phyloP scores from a whole-genome alignment of 805 yeast genomes.

The Cyberlindnera japonica region DNA sequence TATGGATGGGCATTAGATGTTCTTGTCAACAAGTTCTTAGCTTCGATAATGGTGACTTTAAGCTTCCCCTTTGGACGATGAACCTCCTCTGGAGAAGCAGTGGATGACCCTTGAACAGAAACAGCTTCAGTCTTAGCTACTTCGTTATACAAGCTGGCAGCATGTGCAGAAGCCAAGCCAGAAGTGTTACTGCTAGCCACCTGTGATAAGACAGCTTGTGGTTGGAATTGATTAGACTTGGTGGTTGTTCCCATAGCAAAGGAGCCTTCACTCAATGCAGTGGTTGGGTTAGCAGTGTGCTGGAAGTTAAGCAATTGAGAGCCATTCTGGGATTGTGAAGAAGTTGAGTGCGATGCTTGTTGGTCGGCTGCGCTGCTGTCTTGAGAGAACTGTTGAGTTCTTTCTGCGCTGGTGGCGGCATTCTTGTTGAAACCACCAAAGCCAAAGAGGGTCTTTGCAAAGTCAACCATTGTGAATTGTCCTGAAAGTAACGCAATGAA shows the following conservation, averaged over 20 bases:
- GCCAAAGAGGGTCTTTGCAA: constrained; percentile 37
- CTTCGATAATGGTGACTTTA: constrained; percentile 77
- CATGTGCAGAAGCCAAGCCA: background rate
- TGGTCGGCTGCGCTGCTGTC: constrained; percentile 3
- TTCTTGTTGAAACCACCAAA: constrained; percentile 30
- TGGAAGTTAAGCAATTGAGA: constrained; percentile 37
- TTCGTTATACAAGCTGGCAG: background rate
- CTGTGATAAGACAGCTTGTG: constrained; percentile 33
- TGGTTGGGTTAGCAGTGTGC: constrained; percentile 58
- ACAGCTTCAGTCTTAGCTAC: background rate
- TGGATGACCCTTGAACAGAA: background rate
- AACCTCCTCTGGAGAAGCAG: constrained; percentile 13
- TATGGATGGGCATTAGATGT: constrained; percentile 66
- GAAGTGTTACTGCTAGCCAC: constrained; percentile 26
- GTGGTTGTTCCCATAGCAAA: constrained; percentile 69
- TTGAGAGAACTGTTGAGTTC: constrained; percentile 7
- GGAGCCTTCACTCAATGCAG: constrained; percentile 59
- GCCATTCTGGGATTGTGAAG: constrained; percentile 14
- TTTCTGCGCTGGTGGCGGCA: constrained; percentile 14
- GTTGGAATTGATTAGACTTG: constrained; percentile 33
- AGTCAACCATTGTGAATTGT: constrained; percentile 33
- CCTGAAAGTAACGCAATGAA: background rate
- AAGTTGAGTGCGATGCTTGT: constrained; percentile 9
- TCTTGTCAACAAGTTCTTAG: constrained; percentile 59
- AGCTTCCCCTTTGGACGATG: constrained; percentile 71